Percentiles rank a stretch among this genome's conserved stretches.
Conservation (phyloP, 1,284 basidiomycete species). For the Sphagnurus paluster region DNA sequence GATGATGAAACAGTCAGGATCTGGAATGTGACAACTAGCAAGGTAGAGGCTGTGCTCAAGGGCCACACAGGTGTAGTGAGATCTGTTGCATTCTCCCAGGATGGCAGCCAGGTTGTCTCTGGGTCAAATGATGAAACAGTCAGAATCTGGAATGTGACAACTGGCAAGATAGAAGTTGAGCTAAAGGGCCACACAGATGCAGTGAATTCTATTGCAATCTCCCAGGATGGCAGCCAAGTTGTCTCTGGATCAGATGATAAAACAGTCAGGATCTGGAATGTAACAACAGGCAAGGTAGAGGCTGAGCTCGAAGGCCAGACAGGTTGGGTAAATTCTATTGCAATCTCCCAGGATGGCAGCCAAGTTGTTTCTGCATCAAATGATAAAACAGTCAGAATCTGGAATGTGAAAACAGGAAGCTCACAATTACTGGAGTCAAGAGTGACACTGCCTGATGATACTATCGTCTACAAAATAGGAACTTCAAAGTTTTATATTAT, state of each 20-base stretch:
- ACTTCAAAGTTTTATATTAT: no score
- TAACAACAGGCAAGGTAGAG: background rate
- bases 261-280: background rate
- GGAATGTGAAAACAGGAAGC: background rate
- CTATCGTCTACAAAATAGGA: no score
- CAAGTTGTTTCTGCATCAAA: background rate
- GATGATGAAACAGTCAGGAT: no score
- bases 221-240: no score
- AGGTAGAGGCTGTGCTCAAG: background rate
- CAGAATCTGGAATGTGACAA: background rate
- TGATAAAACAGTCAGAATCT: background rate
- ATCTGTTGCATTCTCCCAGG: no score
- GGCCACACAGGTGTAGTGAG: background rate
- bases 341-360: no score
- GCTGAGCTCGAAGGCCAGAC: background rate
- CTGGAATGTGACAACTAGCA: no score
- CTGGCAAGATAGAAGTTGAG: background rate
- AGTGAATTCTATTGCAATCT: background rate
- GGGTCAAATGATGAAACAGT: no score
- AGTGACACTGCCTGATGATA: no score
- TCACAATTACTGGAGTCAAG: no score
- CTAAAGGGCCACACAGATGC: background rate
- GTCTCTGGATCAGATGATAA: no score
- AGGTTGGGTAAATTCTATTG: background rate
- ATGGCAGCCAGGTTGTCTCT: no score